phyloP scores from a whole-genome alignment of 495 filamentous ascomycete genomes.

The Thermochaetoides thermophila region DNA sequence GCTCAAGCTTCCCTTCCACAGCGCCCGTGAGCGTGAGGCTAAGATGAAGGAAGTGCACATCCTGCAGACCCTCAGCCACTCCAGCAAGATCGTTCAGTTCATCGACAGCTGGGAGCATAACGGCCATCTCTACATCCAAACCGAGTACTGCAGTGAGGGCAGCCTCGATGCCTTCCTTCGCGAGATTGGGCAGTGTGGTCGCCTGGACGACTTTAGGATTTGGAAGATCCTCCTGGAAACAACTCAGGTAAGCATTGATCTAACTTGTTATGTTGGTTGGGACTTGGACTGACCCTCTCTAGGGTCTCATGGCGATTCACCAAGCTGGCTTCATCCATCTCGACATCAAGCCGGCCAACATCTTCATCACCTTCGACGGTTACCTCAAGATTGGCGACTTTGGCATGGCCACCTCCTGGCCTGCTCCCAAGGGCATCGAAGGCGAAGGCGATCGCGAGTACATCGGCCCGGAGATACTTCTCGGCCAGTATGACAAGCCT shows the following conservation, averaged over 20 bases:
- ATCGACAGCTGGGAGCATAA: conserved; percentile 75
- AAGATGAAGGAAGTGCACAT: conserved; percentile 71
- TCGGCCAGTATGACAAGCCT: conserved; percentile 72
- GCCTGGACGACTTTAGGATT: conserved; percentile 90
- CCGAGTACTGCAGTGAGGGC: conserved; percentile 87
- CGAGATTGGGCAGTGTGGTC: conserved; percentile 61
- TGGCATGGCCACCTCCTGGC: conserved; percentile 74
- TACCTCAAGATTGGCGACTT: conserved; percentile 92
- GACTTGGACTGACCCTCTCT: too few relatives aligned
- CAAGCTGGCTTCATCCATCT: conserved; percentile 79
- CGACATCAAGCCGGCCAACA: conserved; percentile 89
- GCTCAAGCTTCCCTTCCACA: conserved; percentile 59
- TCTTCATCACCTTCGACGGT: conserved; percentile 82
- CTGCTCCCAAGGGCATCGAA: conserved; percentile 60
- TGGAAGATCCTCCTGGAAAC: conserved; percentile 93
- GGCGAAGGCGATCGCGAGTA: conserved; percentile 93
- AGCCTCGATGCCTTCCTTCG: conserved; percentile 71
- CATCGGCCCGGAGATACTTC: conserved; percentile 80
- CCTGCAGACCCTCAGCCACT: conserved; percentile 51
- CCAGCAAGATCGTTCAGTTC: conserved; percentile 71
- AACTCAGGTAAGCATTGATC: conserved; percentile 49
- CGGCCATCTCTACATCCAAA: conserved; percentile 81
- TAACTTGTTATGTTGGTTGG: too few relatives aligned
- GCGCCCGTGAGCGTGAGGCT: conserved; percentile 55
- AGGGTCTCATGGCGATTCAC: conserved; percentile 85